Conservation (phyloP, 2,329 filamentous ascomycete species). For the Diaporthe australafricana region DNA sequence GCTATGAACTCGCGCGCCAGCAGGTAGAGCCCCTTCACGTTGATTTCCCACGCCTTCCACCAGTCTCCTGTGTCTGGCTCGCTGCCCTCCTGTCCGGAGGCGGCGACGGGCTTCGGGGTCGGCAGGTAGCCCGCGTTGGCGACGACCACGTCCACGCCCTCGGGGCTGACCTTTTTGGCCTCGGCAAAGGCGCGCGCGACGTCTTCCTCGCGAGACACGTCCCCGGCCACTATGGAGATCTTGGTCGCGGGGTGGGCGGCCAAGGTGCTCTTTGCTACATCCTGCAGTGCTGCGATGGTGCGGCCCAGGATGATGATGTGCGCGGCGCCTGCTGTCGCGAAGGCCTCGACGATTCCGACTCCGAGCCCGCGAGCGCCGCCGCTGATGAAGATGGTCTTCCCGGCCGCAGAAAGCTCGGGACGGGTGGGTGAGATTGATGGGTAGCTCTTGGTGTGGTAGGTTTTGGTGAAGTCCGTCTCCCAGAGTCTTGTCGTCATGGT, state of each 20-base stretch:
- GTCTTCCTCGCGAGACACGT: slow-evolving; percentile 36
- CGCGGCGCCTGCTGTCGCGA: slow-evolving; percentile 63
- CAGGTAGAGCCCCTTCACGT: slow-evolving; percentile 41
- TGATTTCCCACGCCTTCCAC: slow-evolving; percentile 44
- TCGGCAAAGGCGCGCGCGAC: slow-evolving; percentile 29
- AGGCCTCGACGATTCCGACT: slow-evolving; percentile 59
- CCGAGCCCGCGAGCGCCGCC: slow-evolving; percentile 64
- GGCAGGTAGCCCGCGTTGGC: slow-evolving; percentile 45
- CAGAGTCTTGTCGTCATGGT: neutral
- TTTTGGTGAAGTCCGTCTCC: slow-evolving; percentile 16
- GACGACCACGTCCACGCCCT: slow-evolving; percentile 44
- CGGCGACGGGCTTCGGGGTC: slow-evolving; percentile 36
- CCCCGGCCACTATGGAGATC: slow-evolving; percentile 36
- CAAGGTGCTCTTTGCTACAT: neutral
- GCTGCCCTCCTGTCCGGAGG: slow-evolving; percentile 28
- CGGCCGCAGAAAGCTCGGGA: slow-evolving; percentile 44
- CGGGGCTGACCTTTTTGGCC: slow-evolving; percentile 11
- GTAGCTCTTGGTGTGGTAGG: slow-evolving; percentile 40
- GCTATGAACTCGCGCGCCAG: slow-evolving; percentile 41
- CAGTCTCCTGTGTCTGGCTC: slow-evolving; percentile 38
- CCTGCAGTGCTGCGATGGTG: slow-evolving; percentile 40
- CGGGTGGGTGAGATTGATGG: slow-evolving; percentile 42
- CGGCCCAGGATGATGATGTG: slow-evolving; percentile 61
- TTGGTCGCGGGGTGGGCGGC: slow-evolving; percentile 26
- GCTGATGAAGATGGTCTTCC: slow-evolving; percentile 61